phyloP scores from a whole-genome alignment of 805 yeast genomes.

The Wickerhamomyces subpelliculosus region DNA sequence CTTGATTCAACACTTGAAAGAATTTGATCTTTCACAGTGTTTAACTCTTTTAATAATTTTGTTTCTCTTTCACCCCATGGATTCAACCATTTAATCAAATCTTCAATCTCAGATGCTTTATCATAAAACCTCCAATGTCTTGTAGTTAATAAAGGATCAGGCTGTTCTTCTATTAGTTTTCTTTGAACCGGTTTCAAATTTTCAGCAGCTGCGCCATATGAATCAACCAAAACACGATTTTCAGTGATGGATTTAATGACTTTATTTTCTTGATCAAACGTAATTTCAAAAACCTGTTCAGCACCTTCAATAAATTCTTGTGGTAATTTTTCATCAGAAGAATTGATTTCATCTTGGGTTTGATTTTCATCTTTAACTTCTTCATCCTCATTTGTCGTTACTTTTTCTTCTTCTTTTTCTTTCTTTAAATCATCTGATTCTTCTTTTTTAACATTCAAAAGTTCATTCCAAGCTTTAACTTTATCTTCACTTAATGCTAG shows the following conservation, averaged over 20 bases:
- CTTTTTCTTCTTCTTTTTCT: conserved; percentile 12
- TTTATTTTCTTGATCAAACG: conserved; percentile 37
- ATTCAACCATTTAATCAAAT: conserved; percentile 59
- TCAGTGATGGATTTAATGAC: conserved; percentile 45
- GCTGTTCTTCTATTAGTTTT: conserved; percentile 61
- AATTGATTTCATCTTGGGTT: conserved; percentile 8
- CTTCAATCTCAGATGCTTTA: conserved; percentile 46
- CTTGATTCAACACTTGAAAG: conserved; percentile 52
- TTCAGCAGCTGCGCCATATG: conserved; percentile 27
- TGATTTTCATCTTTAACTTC: conserved; percentile 16
- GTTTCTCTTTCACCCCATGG: conserved; percentile 73
- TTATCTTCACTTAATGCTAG: conserved; percentile 25
- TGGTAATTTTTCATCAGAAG: conserved; percentile 9
- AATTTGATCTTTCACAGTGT: conserved; percentile 44
- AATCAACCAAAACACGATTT: conserved; percentile 29
- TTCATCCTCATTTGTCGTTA: conserved; percentile 17
- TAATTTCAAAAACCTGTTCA: conserved; percentile 14
- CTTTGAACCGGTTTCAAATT: conserved; percentile 33
- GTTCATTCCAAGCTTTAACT: conserved; percentile 21
- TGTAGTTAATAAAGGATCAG: conserved; percentile 44
- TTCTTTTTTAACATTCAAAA: conserved; percentile 1
- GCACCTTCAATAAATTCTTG: conserved; percentile 19
- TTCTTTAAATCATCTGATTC: conserved; percentile 9
- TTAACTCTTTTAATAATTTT: conserved; percentile 54
- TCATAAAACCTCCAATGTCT: conserved; percentile 71